Percentiles rank a stretch among this genome's conserved stretches.
Evolutionary conservation across 441 rosid genomes (phyloP).

Genomic region (Biscutella auriculata): DNA sequence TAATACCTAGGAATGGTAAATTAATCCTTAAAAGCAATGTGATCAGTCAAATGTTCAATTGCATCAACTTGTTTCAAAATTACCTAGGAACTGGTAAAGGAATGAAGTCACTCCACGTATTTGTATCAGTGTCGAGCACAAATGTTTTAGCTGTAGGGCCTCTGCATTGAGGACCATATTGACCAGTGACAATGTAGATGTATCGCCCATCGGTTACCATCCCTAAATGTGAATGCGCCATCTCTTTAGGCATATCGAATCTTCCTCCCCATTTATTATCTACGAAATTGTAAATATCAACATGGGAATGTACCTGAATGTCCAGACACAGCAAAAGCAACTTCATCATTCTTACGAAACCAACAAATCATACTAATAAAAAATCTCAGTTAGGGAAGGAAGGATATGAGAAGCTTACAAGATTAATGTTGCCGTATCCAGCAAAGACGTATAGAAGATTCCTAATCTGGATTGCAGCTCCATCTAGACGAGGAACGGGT

Average conservation of each 20-base stretch:
- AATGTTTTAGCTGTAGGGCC: slow-evolving; percentile 78
- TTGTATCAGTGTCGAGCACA: slow-evolving; percentile 72
- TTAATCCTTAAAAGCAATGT: not conserved
- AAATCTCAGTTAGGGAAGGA: not conserved
- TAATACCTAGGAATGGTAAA: not conserved
- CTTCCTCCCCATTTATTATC: slow-evolving; percentile 78
- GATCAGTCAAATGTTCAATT: too few species aligned
- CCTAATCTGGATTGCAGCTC: slow-evolving; percentile 78
- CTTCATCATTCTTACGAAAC: not conserved
- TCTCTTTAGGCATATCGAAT: slow-evolving; percentile 90
- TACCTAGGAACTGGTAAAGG: slow-evolving; percentile 86
- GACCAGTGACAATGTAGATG: slow-evolving; percentile 76
- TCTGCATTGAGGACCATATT: slow-evolving; percentile 91
- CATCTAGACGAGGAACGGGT: slow-evolving; percentile 88
- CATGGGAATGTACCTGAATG: slow-evolving; percentile 59
- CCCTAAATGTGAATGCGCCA: slow-evolving; percentile 98
- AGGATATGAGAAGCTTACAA: too few species aligned
- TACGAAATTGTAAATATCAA: slow-evolving; percentile 73
- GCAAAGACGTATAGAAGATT: slow-evolving; percentile 74
- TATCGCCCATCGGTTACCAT: slow-evolving; percentile 92
- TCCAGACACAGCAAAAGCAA: not conserved
- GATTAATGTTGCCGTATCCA: slow-evolving; percentile 72
- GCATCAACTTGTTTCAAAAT: not conserved
- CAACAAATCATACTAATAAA: not conserved
- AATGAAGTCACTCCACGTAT: slow-evolving; percentile 56